These are phyloP conservation scores for Physcomitrium patens DNA, from an alignment of 225 moss, liverwort and hornwort genomes.

Conservation along the genomic window DNA sequence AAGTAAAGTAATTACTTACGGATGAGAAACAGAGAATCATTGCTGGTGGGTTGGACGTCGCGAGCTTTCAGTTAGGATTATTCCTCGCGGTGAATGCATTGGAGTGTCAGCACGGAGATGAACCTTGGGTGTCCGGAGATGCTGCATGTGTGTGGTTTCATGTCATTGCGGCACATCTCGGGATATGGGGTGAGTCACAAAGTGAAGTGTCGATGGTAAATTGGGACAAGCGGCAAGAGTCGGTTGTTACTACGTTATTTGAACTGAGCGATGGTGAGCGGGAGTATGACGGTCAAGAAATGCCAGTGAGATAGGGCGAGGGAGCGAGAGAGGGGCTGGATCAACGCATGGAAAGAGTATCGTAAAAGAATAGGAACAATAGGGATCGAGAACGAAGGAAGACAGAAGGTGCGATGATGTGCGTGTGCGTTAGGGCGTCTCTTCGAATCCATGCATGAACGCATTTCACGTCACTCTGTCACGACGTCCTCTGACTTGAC, in stretches of 20 bases:
- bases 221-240: neutral
- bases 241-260: neutral
- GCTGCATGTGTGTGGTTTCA: neutral
- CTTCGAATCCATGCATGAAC: conserved; percentile 45
- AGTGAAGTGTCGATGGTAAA: neutral
- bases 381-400: neutral
- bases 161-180: neutral
- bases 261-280: neutral
- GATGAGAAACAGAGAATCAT: no score
- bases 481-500: conserved; percentile 36
- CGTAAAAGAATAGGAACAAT: conserved; percentile 25
- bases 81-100: conserved; percentile 22
- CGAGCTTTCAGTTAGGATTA: neutral
- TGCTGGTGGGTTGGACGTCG: no score
- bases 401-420: conserved; percentile 35
- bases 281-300: neutral
- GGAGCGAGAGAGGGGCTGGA: neutral
- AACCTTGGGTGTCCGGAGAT: neutral
- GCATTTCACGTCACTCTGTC: conserved; percentile 36
- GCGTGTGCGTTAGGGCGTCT: conserved; percentile 35
- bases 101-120: neutral
- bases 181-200: neutral
- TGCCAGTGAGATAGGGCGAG: neutral
- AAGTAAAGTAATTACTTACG: no score
- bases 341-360: neutral